phyloP scores from a whole-genome alignment of 768 basidiomycete genomes.

The Grammothele lineata region DNA sequence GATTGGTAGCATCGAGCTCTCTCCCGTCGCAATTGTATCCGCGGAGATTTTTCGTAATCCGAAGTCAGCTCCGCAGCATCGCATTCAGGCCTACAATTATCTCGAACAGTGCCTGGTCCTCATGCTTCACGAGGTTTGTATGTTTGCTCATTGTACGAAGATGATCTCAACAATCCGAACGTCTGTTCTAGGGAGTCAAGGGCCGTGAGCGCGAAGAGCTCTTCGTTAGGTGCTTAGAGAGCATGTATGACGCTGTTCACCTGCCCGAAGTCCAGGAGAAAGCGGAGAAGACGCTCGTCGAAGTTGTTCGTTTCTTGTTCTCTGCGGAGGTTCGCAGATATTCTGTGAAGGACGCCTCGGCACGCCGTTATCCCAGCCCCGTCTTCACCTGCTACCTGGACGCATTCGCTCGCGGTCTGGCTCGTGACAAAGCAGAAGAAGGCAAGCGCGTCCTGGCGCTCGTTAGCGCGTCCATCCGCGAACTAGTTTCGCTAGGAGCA shows the following conservation, averaged over 20 bases:
- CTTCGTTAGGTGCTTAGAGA: conserved; percentile 67
- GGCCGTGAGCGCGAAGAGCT: conserved; percentile 72
- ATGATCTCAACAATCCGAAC: neutral
- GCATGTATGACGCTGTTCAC: conserved; percentile 73
- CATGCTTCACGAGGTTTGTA: conserved; percentile 68
- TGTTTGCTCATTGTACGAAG: neutral
- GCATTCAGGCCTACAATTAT: conserved; percentile 57
- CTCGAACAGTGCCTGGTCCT: conserved; percentile 69
- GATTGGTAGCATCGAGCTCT: conserved; percentile 59
- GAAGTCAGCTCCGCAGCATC: conserved; percentile 34
- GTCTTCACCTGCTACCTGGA: conserved; percentile 75
- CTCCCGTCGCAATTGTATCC: conserved; percentile 63
- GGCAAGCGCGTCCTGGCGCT: conserved; percentile 55
- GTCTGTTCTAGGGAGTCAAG: conserved; percentile 54
- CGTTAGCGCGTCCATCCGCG: conserved; percentile 57
- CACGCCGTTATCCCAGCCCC: conserved; percentile 51
- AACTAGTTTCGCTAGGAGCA: conserved; percentile 55
- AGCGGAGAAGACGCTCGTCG: conserved; percentile 66
- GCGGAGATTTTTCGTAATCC: conserved; percentile 47
- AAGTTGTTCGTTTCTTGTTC: conserved; percentile 69
- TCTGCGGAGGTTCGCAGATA: conserved; percentile 65
- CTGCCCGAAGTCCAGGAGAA: conserved; percentile 62
- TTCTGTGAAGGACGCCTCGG: conserved; percentile 47
- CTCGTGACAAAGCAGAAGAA: conserved; percentile 60
- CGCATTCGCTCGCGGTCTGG: conserved; percentile 70